Base-by-base conservation (phyloP, 352 stramenopile genomes). In the Globisporangium mamillatum region DNA sequence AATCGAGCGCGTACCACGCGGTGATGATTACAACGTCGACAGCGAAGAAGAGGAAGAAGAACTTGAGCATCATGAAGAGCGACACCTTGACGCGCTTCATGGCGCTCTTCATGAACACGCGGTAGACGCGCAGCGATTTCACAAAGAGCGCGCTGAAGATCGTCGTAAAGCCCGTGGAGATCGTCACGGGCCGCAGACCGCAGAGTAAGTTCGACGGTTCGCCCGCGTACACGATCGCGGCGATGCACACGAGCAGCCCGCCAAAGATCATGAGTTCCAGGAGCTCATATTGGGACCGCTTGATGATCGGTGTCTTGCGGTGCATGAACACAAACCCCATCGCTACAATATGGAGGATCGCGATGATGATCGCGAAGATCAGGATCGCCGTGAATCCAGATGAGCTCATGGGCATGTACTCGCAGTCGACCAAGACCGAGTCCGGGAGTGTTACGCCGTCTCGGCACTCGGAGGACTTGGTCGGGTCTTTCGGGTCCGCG, bases 41-140 rank as follows among this genome's bases (percentile, higher is more conserved):
- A 10, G 27, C 27, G 20, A 74, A 65, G 41, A 80, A 70, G 4
- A 69, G 38, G 6, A 59, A 34, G 38, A 78, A 57, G 32, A 78
- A 58, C 48, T 80, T 74, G 38, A 78, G 20, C 74, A 78, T 78
- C 60, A 69, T 75, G 34, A 50, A 36, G 16, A 73, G 29, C 44
- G 71, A 69, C 9, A 82, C 63, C 25, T 57, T 70, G 41, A 75
- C 46, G 24, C 74, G 67, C 63, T 82, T 82, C 58, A 80, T 56
- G 22, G 71, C 44, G 32, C 64, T 71, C 36, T 60, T 64, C 54
- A 68, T 64, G 46, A 82, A 82, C 3, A 82, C 66, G 27, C 75
- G 69, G 63, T 82, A 80, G 22, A 82, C 75, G 22, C 73, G 75
- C 29, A 82, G 63, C 1, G 73, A 80, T 44, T 80, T 82, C 52